These are phyloP conservation scores for Zoysia matrella DNA, from an alignment of 202 grass and related monocot genomes.

Conservation along the genomic window DNA sequence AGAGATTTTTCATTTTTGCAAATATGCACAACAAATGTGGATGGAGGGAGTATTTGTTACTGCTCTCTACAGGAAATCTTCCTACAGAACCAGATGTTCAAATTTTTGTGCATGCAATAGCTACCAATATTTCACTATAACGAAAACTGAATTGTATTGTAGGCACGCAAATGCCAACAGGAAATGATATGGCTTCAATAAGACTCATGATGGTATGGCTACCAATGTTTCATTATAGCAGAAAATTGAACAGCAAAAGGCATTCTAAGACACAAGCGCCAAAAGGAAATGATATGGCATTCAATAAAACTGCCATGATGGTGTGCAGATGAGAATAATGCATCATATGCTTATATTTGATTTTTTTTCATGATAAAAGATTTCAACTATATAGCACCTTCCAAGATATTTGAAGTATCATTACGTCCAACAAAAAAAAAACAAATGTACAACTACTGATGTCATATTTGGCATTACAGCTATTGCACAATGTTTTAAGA, in stretches of 20 bases:
- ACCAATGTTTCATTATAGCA: no score
- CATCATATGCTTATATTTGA: background rate
- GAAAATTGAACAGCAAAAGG: no score
- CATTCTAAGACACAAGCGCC: no score
- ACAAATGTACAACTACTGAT: background rate
- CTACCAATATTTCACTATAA: background rate
- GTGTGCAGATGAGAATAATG: background rate
- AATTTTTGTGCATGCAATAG: background rate
- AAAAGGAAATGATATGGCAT: no score
- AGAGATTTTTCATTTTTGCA: no score
- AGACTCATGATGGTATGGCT: background rate
- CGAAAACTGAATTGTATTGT: background rate
- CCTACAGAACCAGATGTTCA: background rate
- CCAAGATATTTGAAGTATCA: background rate
- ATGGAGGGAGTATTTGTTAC: no score
- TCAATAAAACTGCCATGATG: background rate
- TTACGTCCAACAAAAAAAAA: background rate
- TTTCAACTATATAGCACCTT: background rate
- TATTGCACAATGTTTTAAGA: background rate
- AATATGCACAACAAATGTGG: no score
- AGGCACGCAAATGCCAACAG: background rate
- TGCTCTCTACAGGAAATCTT: background rate
- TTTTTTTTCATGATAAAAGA: background rate
- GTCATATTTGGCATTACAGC: background rate
- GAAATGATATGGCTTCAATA: background rate